Evolutionary conservation across 805 yeast genomes (phyloP).

Genomic region (Naumovozyma dairenensis): DNA sequence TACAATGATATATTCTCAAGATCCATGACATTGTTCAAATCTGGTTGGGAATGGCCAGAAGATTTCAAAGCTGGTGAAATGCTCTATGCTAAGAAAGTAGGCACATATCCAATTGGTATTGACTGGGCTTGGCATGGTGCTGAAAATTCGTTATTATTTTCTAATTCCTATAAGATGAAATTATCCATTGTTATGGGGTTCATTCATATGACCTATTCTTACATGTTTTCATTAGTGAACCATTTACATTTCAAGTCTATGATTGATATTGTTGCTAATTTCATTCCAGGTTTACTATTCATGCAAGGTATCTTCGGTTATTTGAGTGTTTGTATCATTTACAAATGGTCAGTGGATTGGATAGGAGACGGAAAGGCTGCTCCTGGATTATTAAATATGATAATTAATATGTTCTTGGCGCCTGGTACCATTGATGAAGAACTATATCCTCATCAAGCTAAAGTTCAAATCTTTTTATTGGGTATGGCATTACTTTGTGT

Average conservation of each 20-base stretch:
- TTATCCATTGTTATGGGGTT: slow-evolving; percentile 68
- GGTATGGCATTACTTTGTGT: slow-evolving; percentile 56
- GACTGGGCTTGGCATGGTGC: slow-evolving; percentile 79
- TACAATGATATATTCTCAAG: slow-evolving; percentile 67
- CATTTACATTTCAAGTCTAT: slow-evolving; percentile 45
- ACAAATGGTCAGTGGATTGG: slow-evolving; percentile 73
- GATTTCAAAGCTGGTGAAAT: slow-evolving; percentile 41
- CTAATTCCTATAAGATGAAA: slow-evolving; percentile 72
- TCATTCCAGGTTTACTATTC: slow-evolving; percentile 62
- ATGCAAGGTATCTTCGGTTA: slow-evolving; percentile 74
- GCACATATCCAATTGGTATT: slow-evolving; percentile 52
- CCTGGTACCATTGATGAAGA: slow-evolving; percentile 63
- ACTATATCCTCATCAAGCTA: slow-evolving; percentile 54
- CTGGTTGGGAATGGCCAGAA: slow-evolving; percentile 63
- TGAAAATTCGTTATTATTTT: slow-evolving; percentile 57
- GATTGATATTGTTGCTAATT: slow-evolving; percentile 63
- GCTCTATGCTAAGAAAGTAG: slow-evolving; percentile 39
- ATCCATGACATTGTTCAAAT: slow-evolving; percentile 54
- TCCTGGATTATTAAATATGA: slow-evolving; percentile 65
- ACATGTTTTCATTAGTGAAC: slow-evolving; percentile 57
- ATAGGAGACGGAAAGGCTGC: slow-evolving; percentile 49
- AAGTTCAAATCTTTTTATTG: slow-evolving; percentile 48
- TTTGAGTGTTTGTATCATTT: slow-evolving; percentile 52
- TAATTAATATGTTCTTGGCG: slow-evolving; percentile 64
- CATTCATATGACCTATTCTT: slow-evolving; percentile 64